Evolutionary conservation across 768 basidiomycete species (phyloP).

Genomic region (Tylopilus intermedius): DNA sequence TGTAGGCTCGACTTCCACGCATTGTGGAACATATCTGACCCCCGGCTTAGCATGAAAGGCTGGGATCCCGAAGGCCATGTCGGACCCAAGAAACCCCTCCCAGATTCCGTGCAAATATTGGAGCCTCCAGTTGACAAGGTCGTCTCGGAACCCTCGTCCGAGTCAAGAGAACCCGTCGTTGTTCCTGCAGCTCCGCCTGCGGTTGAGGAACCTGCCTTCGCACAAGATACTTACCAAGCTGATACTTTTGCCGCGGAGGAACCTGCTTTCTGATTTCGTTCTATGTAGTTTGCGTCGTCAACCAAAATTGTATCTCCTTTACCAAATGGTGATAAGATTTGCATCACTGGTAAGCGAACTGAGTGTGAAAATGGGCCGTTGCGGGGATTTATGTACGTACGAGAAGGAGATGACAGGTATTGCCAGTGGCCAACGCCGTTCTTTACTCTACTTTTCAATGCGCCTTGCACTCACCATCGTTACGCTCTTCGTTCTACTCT

Average conservation of each 20-base stretch:
- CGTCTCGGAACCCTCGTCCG: conserved; percentile 83
- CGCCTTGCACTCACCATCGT: conserved; percentile 8
- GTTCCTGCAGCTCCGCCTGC: conserved; percentile 46
- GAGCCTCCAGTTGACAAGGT: conserved; percentile 91
- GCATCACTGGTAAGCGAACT: background rate
- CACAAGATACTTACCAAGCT: conserved; percentile 34
- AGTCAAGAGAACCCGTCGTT: conserved; percentile 69
- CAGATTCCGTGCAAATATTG: conserved; percentile 86
- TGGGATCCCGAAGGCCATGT: conserved; percentile 86
- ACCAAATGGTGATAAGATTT: background rate
- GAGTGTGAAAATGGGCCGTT: background rate
- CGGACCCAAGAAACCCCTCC: conserved; percentile 90
- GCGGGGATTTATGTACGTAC: background rate
- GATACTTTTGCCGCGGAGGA: conserved; percentile 45
- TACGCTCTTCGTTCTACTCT: conserved; percentile 15
- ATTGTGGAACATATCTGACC: conserved; percentile 11
- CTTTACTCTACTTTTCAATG: conserved; percentile 16
- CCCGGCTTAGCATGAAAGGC: conserved; percentile 79
- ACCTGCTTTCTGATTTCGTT: conserved; percentile 51
- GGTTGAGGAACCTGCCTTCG: conserved; percentile 45
- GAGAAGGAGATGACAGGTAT: no score
- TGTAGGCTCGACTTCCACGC: conserved; percentile 46
- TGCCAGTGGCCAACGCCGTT: background rate
- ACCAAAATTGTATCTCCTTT: conserved; percentile 14
- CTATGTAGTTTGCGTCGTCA: conserved; percentile 14